Base-by-base conservation (phyloP, 345 rosid species). In the Sisymbrium altissimum region DNA sequence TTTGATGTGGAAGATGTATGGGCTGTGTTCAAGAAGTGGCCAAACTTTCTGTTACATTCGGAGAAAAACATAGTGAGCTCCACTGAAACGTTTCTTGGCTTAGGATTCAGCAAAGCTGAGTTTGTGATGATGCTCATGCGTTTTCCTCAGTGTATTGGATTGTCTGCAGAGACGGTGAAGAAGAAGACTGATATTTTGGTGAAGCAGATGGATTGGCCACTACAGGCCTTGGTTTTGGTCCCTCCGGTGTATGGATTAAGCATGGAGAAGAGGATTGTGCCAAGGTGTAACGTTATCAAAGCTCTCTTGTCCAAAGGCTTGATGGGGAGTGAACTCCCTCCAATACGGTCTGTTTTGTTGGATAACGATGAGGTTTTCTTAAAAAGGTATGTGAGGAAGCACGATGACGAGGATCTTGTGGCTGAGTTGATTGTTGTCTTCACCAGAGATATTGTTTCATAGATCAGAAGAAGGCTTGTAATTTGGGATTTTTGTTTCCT, bases 131-230 rank as follows among this genome's bases (percentile, higher is more conserved):
- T 71, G 7, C 3, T 60, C 27, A 71, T 36, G 9, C 2, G 30
- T 0, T 23, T 0, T 71, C 68, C 75, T 35, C 17, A 2, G 7
- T 59, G 17, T 2, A 1, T 71, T 8, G n/a, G 9, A 0, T 58
- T 5, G 0, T 35, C 68, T 30, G 4, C 11, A 17, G 76, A 71
- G 50, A 0, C n/a, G 11, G 61, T 62, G n/a, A 62, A 39, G 15
- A 46, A 29, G 21, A 43, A 17, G 19, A 38, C 55, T 21, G 73
- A 76, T 39, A 76, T 72, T 62, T 19, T 83, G 14, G 80, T 82
- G 50, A 73, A 74, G 61, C 50, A 76, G 53, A 76, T 83, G 84
- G 73, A 76, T 9, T 83, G 74, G 67, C 27, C 63, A 19, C 6
- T 80, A 12, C 7, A 29, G 18, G 18, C 4, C 3, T 0, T 81